These are phyloP conservation scores for Allomyces arbusculus DNA, from an alignment of 192 early-diverging fungal genomes.

Conservation along the genomic window DNA sequence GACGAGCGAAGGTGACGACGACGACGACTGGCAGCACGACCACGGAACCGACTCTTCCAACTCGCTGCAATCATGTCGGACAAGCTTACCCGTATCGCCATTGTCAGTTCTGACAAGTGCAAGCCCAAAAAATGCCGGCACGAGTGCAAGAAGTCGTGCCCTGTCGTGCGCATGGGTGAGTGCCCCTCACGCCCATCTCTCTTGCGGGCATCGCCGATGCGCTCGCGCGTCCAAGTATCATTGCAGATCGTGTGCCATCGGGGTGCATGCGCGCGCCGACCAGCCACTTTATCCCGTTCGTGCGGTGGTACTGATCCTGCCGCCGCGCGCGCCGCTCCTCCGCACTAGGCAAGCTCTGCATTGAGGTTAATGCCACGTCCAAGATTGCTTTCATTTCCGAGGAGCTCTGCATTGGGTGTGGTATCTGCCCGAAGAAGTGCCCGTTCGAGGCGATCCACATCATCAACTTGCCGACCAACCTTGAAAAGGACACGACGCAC, in stretches of 20 bases:
- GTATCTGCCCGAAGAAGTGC: conserved; percentile 93
- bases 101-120: conserved; percentile 86
- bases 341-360: conserved; percentile 65
- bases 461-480: conserved; percentile 90
- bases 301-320: no score
- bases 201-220: background rate
- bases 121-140: conserved; percentile 97
- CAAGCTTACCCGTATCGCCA: conserved; percentile 79
- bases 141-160: conserved; percentile 92
- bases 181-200: no score
- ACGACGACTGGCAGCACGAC: no score
- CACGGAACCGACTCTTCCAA: no score
- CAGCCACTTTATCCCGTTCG: no score
- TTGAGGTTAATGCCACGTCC: conserved; percentile 64
- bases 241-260: no score
- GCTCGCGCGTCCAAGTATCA: no score
- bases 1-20: no score
- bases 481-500: conserved; percentile 85
- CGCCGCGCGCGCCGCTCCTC: no score
- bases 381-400: conserved; percentile 91
- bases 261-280: no score
- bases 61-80: conserved; percentile 41
- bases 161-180: conserved; percentile 91
- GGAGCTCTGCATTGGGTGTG: conserved; percentile 91
- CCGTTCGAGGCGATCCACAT: conserved; percentile 93